Conservation (phyloP, 192 early-diverging fungal genomes). For the Rhizophagus clarus region DNA sequence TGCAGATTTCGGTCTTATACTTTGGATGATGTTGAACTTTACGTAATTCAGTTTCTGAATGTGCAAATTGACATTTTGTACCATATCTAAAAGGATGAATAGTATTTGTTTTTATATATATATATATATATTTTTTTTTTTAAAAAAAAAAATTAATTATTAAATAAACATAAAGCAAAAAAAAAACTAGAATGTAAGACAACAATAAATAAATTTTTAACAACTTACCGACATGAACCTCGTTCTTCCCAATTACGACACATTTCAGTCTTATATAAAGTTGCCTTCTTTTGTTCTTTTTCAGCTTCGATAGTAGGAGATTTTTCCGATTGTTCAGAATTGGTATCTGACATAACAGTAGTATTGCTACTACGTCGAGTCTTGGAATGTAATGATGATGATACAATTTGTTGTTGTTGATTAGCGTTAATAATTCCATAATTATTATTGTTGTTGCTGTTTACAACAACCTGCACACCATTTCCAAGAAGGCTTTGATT, state of each 20-base stretch:
- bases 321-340: constrained; percentile 20
- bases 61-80: constrained; percentile 93
- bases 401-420: background rate
- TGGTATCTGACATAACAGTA: background rate
- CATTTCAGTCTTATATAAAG: constrained; percentile 51
- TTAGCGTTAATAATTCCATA: background rate
- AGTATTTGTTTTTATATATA: no score
- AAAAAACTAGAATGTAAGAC: no score
- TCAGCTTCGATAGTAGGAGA: constrained; percentile 21
- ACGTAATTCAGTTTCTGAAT: constrained; percentile 77
- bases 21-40: constrained; percentile 83
- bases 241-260: constrained; percentile 53
- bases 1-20: constrained; percentile 96
- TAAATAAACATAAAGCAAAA: background rate
- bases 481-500: background rate
- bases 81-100: constrained; percentile 86
- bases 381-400: background rate
- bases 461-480: background rate
- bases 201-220: background rate
- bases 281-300: constrained; percentile 40
- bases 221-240: constrained; percentile 49
- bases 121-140: no score
- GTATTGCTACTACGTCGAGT: background rate
- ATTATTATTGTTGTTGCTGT: background rate
- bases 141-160: background rate